phyloP scores from a whole-genome alignment of 1,284 basidiomycete genomes.

The Irpex rosettiformis region DNA sequence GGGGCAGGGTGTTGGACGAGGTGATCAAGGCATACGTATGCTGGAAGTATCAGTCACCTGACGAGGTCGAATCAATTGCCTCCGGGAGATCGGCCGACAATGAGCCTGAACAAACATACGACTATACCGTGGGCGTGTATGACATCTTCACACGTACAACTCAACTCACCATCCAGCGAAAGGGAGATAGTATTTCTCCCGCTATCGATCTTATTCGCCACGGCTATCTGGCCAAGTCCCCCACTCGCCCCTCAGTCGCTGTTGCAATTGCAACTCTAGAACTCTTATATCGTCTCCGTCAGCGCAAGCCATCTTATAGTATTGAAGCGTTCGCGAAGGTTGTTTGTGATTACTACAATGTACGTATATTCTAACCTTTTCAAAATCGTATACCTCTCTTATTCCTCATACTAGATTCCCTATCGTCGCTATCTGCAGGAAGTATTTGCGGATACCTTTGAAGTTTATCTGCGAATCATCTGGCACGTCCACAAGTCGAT shows the following conservation, averaged over 20 bases:
- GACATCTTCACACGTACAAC: not conserved
- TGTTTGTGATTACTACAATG: constrained; percentile 30
- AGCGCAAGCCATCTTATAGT: constrained; percentile 26
- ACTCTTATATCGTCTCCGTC: constrained; percentile 22
- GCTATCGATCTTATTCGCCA: constrained; percentile 6
- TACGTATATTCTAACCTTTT: constrained; percentile 15
- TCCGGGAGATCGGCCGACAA: not conserved
- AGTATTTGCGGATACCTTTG: constrained; percentile 19
- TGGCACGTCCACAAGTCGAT: constrained; percentile 12
- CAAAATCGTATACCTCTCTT: not conserved
- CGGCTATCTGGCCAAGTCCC: constrained; percentile 8
- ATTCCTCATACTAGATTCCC: constrained; percentile 8
- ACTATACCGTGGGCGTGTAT: not conserved
- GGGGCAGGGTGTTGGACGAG: not conserved
- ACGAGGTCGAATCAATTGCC: not conserved
- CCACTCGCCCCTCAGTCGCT: constrained; percentile 13
- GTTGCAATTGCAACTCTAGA: constrained; percentile 29
- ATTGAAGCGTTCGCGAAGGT: constrained; percentile 31
- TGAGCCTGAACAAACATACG: not conserved
- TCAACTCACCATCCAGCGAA: not conserved
- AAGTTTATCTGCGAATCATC: constrained; percentile 27
- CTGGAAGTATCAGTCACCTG: not conserved
- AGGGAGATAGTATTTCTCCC: not conserved
- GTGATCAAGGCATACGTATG: constrained; percentile 3
- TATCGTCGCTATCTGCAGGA: constrained; percentile 3